Conservation (phyloP, 2,329 filamentous ascomycete species). For the Pyricularia grisea region DNA sequence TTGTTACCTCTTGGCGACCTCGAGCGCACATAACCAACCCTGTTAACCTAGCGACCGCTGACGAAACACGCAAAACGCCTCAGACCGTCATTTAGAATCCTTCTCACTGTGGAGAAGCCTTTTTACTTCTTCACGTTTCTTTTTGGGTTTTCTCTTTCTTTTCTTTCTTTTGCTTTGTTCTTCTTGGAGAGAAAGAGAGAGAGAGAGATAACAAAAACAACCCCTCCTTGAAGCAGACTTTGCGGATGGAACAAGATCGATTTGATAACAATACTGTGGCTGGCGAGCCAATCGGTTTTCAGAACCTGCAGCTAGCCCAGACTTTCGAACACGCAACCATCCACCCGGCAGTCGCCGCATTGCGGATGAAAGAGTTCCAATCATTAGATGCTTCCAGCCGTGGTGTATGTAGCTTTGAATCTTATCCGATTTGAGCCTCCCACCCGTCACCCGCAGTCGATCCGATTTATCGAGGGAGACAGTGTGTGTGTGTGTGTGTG, state of each 20-base stretch:
- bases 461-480: background rate
- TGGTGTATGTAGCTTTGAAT: background rate
- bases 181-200: background rate
- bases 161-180: background rate
- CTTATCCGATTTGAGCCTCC: background rate
- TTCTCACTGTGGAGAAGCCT: background rate
- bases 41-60: background rate
- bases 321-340: background rate
- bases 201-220: background rate
- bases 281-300: background rate
- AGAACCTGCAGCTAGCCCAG: background rate
- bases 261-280: background rate
- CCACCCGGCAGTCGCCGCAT: background rate
- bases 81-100: background rate
- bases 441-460: background rate
- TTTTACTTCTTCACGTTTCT: background rate
- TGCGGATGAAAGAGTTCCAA: background rate
- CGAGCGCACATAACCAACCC: background rate
- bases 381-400: background rate
- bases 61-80: background rate
- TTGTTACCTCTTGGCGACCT: background rate
- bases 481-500: too few relatives aligned
- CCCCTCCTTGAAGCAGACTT: background rate
- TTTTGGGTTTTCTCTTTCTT: background rate
- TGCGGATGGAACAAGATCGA: background rate